Evolutionary conservation across 805 yeast genomes (phyloP).

Genomic region (Kluyveromyces starmeri): DNA sequence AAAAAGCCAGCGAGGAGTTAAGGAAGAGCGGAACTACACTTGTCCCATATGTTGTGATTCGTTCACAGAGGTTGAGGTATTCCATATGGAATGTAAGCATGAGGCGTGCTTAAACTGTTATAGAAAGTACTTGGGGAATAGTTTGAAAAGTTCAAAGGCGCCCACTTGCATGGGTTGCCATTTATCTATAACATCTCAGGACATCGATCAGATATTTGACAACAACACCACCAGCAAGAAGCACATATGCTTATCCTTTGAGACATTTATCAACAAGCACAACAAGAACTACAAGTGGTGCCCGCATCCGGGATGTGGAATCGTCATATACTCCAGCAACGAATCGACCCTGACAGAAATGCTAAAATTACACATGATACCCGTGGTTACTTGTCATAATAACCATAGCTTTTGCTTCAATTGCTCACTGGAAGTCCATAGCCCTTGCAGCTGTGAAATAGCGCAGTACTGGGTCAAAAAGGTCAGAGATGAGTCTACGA

Average conservation of each 20-base stretch:
- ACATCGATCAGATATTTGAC: slow-evolving; percentile 36
- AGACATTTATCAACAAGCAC: slow-evolving; percentile 44
- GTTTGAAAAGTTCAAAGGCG: slow-evolving; percentile 34
- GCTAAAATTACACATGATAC: slow-evolving; percentile 32
- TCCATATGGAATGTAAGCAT: slow-evolving; percentile 57
- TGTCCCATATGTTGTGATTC: slow-evolving; percentile 74
- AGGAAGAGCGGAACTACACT: slow-evolving; percentile 24
- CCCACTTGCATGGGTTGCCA: slow-evolving; percentile 61
- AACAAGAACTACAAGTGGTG: slow-evolving; percentile 56
- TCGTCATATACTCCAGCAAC: slow-evolving; percentile 40
- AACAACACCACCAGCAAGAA: slow-evolving; percentile 20
- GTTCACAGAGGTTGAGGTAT: slow-evolving; percentile 23
- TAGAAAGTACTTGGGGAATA: slow-evolving; percentile 43
- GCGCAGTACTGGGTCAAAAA: slow-evolving; percentile 66
- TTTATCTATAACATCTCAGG: slow-evolving; percentile 31
- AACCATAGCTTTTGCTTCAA: slow-evolving; percentile 70
- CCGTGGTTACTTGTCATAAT: slow-evolving; percentile 59
- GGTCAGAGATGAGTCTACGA: slow-evolving; percentile 81
- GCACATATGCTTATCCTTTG: slow-evolving; percentile 33
- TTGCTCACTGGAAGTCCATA: slow-evolving; percentile 69
- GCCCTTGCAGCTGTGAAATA: slow-evolving; percentile 73
- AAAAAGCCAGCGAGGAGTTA: slow-evolving; percentile 10
- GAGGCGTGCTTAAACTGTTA: slow-evolving; percentile 65
- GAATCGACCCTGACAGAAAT: slow-evolving; percentile 21
- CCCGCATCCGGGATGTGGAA: slow-evolving; percentile 73